These are phyloP conservation scores for Phytophthora macrochlamydospora DNA, from an alignment of 352 stramenopile genomes.

Conservation along the genomic window DNA sequence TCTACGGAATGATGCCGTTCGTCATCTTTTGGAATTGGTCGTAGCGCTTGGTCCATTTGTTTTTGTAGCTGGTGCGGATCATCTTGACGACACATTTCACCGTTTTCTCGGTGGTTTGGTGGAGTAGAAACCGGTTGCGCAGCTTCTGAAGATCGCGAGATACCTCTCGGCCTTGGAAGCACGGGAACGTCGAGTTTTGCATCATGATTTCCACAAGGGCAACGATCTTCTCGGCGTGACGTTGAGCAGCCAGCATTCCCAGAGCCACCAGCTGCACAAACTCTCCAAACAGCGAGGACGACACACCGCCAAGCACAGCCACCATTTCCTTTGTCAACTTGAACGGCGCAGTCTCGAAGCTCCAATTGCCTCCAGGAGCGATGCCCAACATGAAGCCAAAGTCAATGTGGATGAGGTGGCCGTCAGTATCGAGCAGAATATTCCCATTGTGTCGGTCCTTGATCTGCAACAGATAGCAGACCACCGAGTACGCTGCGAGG, in stretches of 20 bases:
- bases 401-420: conserved; percentile 96
- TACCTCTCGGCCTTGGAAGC: conserved; percentile 87
- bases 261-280: conserved; percentile 68
- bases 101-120: conserved; percentile 60
- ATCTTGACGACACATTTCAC: conserved; percentile 86
- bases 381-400: conserved; percentile 97
- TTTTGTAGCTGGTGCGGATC: conserved; percentile 93
- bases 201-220: conserved; percentile 84
- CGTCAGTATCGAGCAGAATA: conserved; percentile 92
- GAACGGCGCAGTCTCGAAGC: conserved; percentile 94
- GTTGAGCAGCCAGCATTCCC: conserved; percentile 58
- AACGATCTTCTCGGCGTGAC: conserved; percentile 68
- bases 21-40: conserved; percentile 94
- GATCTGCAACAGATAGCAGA: conserved; percentile 92
- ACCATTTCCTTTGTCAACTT: conserved; percentile 97
- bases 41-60: conserved; percentile 93
- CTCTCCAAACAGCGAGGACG: conserved; percentile 65
- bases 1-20: conserved; percentile 84
- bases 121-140: conserved; percentile 64
- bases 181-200: conserved; percentile 81
- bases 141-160: conserved; percentile 85
- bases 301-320: conserved; percentile 84
- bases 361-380: conserved; percentile 93
- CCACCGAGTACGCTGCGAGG: conserved; percentile 66
- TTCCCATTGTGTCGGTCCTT: conserved; percentile 98